These are phyloP conservation scores for Epichloe hybrida DNA, from an alignment of 2,329 filamentous ascomycete genomes.

Conservation along the genomic window DNA sequence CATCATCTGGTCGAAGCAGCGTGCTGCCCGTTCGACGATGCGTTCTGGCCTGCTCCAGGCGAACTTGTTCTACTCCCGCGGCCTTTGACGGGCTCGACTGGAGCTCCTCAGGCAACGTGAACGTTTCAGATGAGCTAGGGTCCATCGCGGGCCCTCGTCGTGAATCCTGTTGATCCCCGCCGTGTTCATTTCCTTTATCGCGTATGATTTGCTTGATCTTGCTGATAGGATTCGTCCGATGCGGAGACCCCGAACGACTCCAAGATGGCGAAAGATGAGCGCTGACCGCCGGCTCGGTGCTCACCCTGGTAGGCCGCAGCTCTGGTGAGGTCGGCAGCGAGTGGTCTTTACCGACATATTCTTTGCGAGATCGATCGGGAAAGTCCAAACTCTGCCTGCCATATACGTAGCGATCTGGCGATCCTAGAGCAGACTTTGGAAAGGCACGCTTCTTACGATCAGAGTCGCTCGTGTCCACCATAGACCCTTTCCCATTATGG, in stretches of 20 bases:
- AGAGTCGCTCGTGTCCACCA: conserved; percentile 26
- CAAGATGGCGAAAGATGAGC: conserved; percentile 49
- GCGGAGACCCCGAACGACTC: conserved; percentile 51
- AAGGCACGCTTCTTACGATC: conserved; percentile 20
- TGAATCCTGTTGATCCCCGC: conserved; percentile 21
- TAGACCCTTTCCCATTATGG: conserved; percentile 23
- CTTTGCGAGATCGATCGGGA: conserved; percentile 17
- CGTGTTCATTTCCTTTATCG: conserved; percentile 36
- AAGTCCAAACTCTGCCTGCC: conserved; percentile 36
- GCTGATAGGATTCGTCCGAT: conserved; percentile 38
- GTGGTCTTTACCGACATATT: conserved; percentile 30
- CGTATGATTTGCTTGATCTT: conserved; percentile 43
- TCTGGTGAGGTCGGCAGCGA: conserved; percentile 40
- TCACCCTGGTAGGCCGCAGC: conserved; percentile 30
- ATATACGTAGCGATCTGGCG: conserved; percentile 13
- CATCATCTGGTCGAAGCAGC: conserved; percentile 24
- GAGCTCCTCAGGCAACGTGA: conserved; percentile 7
- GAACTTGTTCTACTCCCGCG: conserved; percentile 18
- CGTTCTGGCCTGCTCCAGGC: conserved; percentile 13
- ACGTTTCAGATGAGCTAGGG: conserved; percentile 11
- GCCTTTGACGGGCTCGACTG: conserved; percentile 15
- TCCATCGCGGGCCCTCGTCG: conserved; percentile 16
- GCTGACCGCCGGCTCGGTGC: conserved; percentile 42
- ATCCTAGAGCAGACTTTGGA: conserved; percentile 11
- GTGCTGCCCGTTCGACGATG: conserved; percentile 36